phyloP scores from a whole-genome alignment of 345 rosid genomes.

The Hirschfeldia incana region DNA sequence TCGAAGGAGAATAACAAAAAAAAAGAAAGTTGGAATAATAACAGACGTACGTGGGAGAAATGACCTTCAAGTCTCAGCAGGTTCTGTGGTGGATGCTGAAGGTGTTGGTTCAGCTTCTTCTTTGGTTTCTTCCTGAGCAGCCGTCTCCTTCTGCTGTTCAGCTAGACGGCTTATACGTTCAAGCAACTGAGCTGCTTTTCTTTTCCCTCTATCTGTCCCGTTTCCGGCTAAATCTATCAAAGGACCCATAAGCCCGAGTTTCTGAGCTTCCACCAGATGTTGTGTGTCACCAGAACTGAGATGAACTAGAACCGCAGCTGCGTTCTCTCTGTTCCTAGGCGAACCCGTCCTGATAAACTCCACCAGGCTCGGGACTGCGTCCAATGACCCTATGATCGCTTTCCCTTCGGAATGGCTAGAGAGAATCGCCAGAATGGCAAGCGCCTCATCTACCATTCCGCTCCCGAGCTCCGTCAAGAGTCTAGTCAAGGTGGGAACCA shows the following conservation, averaged over 20 bases:
- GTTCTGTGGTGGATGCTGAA: conserved; percentile 42
- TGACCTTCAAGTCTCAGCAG: conserved; percentile 42
- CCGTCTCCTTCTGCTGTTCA: conserved; percentile 70
- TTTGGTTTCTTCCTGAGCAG: conserved; percentile 38
- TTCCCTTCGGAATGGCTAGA: conserved; percentile 79
- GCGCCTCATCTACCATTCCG: conserved; percentile 79
- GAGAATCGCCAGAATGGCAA: conserved; percentile 74
- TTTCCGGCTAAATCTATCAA: conserved; percentile 74
- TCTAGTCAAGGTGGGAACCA: conserved; percentile 61
- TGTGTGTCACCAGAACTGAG: conserved; percentile 79
- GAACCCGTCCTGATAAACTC: conserved; percentile 70
- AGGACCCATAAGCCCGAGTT: conserved; percentile 74
- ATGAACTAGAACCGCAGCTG: conserved; percentile 84
- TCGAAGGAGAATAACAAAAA: neutral
- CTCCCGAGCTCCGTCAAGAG: conserved; percentile 78
- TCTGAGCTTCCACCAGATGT: conserved; percentile 69
- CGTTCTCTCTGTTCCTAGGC: conserved; percentile 75
- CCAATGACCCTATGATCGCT: conserved; percentile 65
- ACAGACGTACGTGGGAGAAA: neutral
- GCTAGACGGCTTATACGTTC: conserved; percentile 71
- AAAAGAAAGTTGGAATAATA: conserved; percentile 18
- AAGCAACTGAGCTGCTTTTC: conserved; percentile 89
- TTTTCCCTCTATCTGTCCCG: conserved; percentile 91
- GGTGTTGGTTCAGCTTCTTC: conserved; percentile 42
- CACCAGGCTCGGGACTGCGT: conserved; percentile 69